Evolutionary conservation across 192 early-diverging fungal species (phyloP).

Genomic region (Coemansia sp.): DNA sequence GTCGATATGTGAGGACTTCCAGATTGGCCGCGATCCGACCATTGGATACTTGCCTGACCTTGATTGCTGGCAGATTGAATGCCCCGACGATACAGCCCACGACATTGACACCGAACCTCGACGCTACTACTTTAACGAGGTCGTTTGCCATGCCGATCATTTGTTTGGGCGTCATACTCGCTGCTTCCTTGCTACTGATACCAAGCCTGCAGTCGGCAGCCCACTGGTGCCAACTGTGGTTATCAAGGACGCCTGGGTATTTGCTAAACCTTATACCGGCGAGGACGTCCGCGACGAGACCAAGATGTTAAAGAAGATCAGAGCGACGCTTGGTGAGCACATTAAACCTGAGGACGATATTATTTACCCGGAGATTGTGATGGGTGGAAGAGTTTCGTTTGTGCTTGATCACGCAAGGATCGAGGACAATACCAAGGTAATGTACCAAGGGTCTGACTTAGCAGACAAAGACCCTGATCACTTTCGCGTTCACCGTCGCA

Average conservation of each 20-base stretch:
- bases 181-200: conserved; percentile 1
- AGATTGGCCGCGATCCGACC: conserved; percentile 12
- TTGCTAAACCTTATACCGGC: not conserved
- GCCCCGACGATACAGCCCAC: not conserved
- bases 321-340: not conserved
- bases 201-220: not conserved
- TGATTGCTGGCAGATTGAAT: conserved; percentile 6
- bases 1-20: conserved; percentile 10
- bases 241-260: conserved; percentile 17
- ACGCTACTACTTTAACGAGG: not conserved
- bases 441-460: not conserved
- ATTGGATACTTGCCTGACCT: not conserved
- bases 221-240: not conserved
- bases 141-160: not conserved
- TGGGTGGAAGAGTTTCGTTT: conserved; percentile 1
- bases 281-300: conserved; percentile 2
- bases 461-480: not conserved
- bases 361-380: not conserved
- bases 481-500: conserved; percentile 11
- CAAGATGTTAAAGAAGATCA: not conserved
- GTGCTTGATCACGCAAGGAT: not conserved
- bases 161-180: not conserved
- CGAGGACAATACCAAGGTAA: not conserved
- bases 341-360: not conserved
- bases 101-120: too few species aligned